phyloP scores from a whole-genome alignment of 73 alveolate species.

The Symbiodinium natans region DNA sequence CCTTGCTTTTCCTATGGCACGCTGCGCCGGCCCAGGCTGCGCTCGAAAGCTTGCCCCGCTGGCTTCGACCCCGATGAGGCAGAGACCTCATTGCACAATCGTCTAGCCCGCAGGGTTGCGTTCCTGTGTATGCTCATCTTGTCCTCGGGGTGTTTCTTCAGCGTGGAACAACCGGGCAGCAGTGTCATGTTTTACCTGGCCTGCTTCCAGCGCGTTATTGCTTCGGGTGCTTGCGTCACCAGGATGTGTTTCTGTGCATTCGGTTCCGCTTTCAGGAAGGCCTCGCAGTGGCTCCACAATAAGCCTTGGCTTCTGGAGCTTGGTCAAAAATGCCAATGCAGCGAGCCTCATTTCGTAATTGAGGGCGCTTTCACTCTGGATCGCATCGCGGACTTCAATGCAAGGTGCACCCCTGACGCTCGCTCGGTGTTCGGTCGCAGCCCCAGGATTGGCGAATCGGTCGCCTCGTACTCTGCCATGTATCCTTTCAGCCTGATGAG shows the following conservation, averaged over 20 bases:
- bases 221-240: not conserved
- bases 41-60: not conserved
- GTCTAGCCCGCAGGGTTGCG: not conserved
- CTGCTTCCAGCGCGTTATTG: not conserved
- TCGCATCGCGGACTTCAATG: not conserved
- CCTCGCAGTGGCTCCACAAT: conserved; percentile 2
- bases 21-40: not conserved
- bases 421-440: not conserved
- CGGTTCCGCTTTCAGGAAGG: conserved; percentile 1
- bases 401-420: not conserved
- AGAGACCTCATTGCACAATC: not conserved
- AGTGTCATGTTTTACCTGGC: not conserved
- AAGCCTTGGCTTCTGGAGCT: conserved; percentile 14
- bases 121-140: not conserved
- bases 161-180: conserved; percentile 36
- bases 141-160: not conserved
- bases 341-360: not conserved
- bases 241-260: not conserved
- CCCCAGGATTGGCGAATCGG: not conserved
- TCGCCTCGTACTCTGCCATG: not conserved
- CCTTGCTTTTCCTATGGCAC: not conserved
- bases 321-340: not conserved
- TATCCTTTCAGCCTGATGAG: not conserved
- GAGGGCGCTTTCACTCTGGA: not conserved
- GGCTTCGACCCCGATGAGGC: not conserved